A percentile compares a stretch with the other conserved stretches of the same genome.
Evolutionary conservation across 2,329 filamentous ascomycete species (phyloP).

Genomic region (Curvularia sp.): DNA sequence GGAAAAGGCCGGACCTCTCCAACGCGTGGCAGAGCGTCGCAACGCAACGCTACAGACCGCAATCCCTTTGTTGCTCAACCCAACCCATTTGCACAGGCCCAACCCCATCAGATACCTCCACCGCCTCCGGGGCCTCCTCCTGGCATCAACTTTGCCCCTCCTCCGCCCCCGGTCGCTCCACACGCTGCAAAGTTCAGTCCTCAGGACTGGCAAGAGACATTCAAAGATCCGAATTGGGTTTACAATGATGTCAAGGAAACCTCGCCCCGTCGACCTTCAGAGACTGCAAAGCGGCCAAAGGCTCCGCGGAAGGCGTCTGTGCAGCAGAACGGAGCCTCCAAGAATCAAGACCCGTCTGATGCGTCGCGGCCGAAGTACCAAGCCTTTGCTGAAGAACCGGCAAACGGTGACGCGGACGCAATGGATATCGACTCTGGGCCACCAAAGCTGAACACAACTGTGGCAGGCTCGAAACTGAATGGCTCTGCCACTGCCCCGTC

Average conservation of each 20-base stretch:
- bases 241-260: slow-evolving; percentile 40
- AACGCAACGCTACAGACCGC: slow-evolving; percentile 34
- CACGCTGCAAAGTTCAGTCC: slow-evolving; percentile 51
- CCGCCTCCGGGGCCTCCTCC: slow-evolving; percentile 42
- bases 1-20: slow-evolving; percentile 42
- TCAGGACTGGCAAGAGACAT: slow-evolving; percentile 54
- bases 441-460: slow-evolving; percentile 24
- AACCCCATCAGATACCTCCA: slow-evolving; percentile 38
- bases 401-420: slow-evolving; percentile 47
- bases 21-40: slow-evolving; percentile 39
- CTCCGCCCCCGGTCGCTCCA: slow-evolving; percentile 28
- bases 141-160: slow-evolving; percentile 34
- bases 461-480: slow-evolving; percentile 24
- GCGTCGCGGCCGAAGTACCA: slow-evolving; percentile 41
- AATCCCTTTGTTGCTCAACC: slow-evolving; percentile 25
- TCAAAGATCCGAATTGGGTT: slow-evolving; percentile 54
- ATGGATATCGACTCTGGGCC: slow-evolving; percentile 58
- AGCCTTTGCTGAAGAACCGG: slow-evolving; percentile 40
- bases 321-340: slow-evolving; percentile 40
- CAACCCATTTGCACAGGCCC: slow-evolving; percentile 27
- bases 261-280: slow-evolving; percentile 41
- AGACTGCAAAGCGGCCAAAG: slow-evolving; percentile 39
- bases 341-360: slow-evolving; percentile 40
- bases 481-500: slow-evolving; percentile 25
- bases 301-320: slow-evolving; percentile 40